Base-by-base conservation (phyloP, 164 flowering plant species). In the Vitis rupestris region DNA sequence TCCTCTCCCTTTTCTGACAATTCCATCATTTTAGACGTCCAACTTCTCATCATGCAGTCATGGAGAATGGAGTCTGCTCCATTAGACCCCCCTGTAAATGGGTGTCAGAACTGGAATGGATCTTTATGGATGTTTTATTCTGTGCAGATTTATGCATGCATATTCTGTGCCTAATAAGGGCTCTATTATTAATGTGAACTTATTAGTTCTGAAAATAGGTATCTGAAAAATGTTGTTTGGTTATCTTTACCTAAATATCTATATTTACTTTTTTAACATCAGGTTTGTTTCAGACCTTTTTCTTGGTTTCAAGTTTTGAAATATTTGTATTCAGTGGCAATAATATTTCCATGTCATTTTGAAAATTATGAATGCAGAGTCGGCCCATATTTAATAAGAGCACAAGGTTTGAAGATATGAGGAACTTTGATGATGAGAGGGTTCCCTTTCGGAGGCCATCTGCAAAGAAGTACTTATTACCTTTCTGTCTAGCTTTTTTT, bases 331-430 rank as follows among this genome's bases (percentile, higher is more conserved):
- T 52, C 52, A 2, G 15, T n/a, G 27, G 49, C 2, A 54, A 29
- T 66, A 11, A 66, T 12, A 54, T 53, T 9, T 65, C 13, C 14
- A 53, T 70, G 15, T n/a, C 61, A 69, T 54, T 16, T 69, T 63
- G 61, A 13, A n/a, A 23, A 27, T 47, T 47, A 47, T 51, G 10
- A 52, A 13, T 84, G 85, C 94, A 96, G 99, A 90, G 97, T 77
- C 94, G 98, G 29, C 98, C 99, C 0, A 96, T 96, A 77, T 96
- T 93, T 66, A 91, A 93, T 63, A 96, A 93, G 81, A 96, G 98
- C 76, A 96, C 99, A 11, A 82, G 98, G 64, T 96, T 87, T 83
- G 98, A 96, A 80, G 97, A 96, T 74, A 92, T 96, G 98, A 81
- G 87, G 74, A 81, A 71, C 64, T 57, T 65, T 60, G 98, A 96